These are phyloP conservation scores for Platanthera guangdongensis DNA, from an alignment of 106 monocot species.

Conservation along the genomic window DNA sequence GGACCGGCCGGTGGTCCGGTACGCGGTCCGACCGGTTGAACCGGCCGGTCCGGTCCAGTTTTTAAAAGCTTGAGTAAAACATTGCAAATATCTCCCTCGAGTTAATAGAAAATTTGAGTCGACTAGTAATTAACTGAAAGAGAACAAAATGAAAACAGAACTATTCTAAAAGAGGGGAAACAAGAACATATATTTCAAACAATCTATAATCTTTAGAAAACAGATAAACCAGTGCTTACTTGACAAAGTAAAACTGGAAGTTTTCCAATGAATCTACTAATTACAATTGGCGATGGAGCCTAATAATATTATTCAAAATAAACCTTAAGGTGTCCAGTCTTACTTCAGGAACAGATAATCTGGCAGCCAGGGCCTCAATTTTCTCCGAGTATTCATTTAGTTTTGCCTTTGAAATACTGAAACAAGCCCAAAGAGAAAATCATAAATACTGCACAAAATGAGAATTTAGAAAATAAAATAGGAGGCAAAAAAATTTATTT, in stretches of 20 bases:
- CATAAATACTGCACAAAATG: background rate
- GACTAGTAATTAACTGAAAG: background rate
- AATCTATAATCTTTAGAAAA: background rate
- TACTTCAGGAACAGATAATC: slow-evolving; percentile 48
- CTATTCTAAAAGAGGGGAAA: background rate
- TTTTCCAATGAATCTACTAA: background rate
- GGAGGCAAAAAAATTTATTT: too few relatives aligned
- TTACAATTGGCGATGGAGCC: background rate
- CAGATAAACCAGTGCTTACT: background rate
- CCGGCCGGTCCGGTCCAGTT: too few relatives aligned
- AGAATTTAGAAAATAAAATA: too few relatives aligned
- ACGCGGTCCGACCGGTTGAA: too few relatives aligned
- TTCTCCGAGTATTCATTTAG: slow-evolving; percentile 67
- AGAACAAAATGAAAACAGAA: background rate
- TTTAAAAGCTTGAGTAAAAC: too few relatives aligned
- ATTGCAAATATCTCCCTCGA: background rate
- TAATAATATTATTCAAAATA: background rate
- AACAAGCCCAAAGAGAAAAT: background rate
- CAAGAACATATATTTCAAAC: background rate
- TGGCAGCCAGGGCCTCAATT: slow-evolving; percentile 66
- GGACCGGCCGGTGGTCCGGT: too few relatives aligned
- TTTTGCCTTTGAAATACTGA: slow-evolving; percentile 71
- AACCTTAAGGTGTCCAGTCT: background rate
- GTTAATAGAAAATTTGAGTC: background rate
- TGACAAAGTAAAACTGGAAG: background rate